These are phyloP conservation scores for Choricystis sp. DNA, from an alignment of 139 green algal genomes.

Conservation along the genomic window DNA sequence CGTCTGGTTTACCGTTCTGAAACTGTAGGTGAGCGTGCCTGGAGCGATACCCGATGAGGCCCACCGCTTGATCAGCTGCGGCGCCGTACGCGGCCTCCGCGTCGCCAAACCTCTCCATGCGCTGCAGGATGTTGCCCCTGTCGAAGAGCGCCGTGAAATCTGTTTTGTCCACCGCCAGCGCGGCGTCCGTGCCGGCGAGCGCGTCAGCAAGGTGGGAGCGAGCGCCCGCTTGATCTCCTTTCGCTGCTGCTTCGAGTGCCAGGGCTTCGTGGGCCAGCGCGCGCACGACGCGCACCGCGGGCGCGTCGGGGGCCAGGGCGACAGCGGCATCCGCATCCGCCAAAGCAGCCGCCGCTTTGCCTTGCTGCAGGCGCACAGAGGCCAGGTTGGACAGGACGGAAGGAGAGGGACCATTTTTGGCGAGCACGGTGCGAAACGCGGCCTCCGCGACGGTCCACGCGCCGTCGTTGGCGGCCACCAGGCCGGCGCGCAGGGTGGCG, in stretches of 20 bases:
- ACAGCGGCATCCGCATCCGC: background rate
- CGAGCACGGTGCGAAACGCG: background rate
- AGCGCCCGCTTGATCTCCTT: background rate
- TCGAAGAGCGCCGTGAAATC: background rate
- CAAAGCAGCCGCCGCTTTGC: background rate
- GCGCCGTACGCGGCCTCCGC: background rate
- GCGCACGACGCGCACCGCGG: background rate
- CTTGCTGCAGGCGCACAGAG: background rate
- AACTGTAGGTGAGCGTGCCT: background rate
- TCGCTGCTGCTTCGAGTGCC: background rate
- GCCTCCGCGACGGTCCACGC: background rate
- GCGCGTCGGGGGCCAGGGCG: background rate
- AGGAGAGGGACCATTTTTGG: too few relatives aligned
- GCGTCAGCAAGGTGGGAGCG: background rate
- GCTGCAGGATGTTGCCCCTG: background rate
- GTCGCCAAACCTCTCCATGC: background rate
- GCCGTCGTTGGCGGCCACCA: background rate
- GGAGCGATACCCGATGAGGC: background rate
- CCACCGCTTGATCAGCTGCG: background rate
- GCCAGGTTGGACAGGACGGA: background rate
- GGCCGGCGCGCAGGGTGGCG: background rate
- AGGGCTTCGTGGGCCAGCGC: background rate
- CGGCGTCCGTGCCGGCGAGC: background rate
- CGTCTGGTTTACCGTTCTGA: background rate
- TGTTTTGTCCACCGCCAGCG: background rate